These are phyloP conservation scores for Apium graveolens DNA, from an alignment of 129 eudicot species.

Conservation along the genomic window DNA sequence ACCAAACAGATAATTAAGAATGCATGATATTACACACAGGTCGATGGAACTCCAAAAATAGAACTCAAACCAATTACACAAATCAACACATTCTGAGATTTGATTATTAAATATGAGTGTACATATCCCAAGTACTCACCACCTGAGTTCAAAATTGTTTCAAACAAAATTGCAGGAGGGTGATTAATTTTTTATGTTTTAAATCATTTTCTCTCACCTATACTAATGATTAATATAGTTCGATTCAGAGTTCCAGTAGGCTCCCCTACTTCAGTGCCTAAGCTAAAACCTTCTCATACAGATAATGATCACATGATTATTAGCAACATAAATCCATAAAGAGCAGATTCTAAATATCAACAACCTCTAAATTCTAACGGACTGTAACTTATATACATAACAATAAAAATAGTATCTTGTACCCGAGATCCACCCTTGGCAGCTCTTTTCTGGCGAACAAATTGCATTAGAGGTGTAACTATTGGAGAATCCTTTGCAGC, in stretches of 20 bases:
- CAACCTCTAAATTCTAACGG: not conserved
- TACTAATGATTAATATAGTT: not conserved
- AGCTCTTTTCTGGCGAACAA: conserved; percentile 86
- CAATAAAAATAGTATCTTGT: conserved; percentile 13
- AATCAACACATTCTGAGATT: not conserved
- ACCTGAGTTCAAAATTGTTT: not conserved
- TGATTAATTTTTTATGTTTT: not conserved
- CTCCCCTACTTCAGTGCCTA: not conserved
- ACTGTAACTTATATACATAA: not conserved
- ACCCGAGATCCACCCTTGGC: conserved; percentile 88
- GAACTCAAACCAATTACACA: not conserved
- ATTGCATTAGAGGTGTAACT: conserved; percentile 80
- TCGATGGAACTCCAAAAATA: not conserved
- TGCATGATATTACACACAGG: not conserved
- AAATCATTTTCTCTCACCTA: not conserved
- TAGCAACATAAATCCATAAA: not conserved
- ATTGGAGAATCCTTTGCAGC: conserved; percentile 62
- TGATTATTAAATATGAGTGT: not conserved
- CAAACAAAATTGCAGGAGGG: not conserved
- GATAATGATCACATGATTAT: not conserved
- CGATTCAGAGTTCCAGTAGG: not conserved
- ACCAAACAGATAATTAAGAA: not conserved
- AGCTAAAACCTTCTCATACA: not conserved
- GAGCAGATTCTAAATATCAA: not conserved
- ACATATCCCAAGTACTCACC: not conserved